Evolutionary conservation across 352 stramenopile genomes (phyloP).

Genomic region (Globisporangium parvum): DNA sequence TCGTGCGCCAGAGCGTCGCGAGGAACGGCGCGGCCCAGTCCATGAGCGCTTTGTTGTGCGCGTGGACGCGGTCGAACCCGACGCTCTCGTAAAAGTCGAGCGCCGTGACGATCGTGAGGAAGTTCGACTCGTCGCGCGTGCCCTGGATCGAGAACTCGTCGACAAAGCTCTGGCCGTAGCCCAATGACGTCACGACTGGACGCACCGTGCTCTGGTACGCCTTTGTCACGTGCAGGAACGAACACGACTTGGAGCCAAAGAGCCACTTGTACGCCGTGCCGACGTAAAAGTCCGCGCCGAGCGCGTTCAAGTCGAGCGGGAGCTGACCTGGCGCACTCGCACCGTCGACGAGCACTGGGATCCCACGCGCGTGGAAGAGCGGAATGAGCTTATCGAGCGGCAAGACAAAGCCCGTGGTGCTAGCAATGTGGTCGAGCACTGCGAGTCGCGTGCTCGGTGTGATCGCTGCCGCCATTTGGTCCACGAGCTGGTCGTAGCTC

Average conservation of each 20-base stretch:
- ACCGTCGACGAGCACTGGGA: constrained; percentile 76
- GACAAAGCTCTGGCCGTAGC: constrained; percentile 73
- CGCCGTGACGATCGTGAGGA: constrained; percentile 73
- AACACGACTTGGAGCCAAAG: constrained; percentile 81
- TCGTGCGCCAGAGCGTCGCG: constrained; percentile 66
- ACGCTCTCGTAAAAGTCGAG: constrained; percentile 84
- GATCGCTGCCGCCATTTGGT: constrained; percentile 69
- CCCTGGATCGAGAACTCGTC: constrained; percentile 84
- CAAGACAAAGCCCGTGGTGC: constrained; percentile 66
- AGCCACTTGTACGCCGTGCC: constrained; percentile 84
- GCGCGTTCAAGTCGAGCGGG: constrained; percentile 54
- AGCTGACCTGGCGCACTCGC: constrained; percentile 72
- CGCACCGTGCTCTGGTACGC: constrained; percentile 62
- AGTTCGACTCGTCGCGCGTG: constrained; percentile 79
- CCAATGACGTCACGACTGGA: constrained; percentile 75
- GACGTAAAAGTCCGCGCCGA: constrained; percentile 80
- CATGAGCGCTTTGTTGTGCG: constrained; percentile 81
- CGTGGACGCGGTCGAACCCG: constrained; percentile 61
- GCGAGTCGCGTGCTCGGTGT: constrained; percentile 79
- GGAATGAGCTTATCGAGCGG: constrained; percentile 80
- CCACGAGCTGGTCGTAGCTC: constrained; percentile 61
- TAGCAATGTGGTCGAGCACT: constrained; percentile 82
- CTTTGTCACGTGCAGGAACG: constrained; percentile 82
- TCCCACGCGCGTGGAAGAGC: constrained; percentile 68
- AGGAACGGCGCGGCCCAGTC: constrained; percentile 78